A percentile compares a stretch with the other conserved stretches of the same genome.
Conservation (phyloP, 2,329 filamentous ascomycete genomes). For the Epichloe typhina region DNA sequence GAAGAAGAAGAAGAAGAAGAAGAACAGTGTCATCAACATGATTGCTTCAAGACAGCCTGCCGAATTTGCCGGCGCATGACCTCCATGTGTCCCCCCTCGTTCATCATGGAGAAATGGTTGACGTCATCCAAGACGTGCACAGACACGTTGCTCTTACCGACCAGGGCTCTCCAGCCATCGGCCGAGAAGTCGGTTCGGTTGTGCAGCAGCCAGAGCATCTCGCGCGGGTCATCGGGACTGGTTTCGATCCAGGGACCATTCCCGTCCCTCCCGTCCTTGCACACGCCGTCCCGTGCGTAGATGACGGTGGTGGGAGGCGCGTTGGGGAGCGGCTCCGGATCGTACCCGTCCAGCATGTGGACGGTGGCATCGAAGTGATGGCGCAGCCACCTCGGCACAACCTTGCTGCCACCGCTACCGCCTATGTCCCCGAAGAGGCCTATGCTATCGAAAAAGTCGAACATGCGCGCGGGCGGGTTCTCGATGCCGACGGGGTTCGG, state of each 20-base stretch:
- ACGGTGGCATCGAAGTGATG: conserved; percentile 61
- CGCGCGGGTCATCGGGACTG: conserved; percentile 36
- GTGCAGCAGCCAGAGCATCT: conserved; percentile 57
- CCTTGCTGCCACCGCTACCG: conserved; percentile 41
- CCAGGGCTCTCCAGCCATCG: conserved; percentile 12
- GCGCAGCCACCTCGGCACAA: conserved; percentile 59
- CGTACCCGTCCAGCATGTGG: conserved; percentile 54
- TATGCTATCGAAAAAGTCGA: conserved; percentile 60
- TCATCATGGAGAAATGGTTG: conserved; percentile 67
- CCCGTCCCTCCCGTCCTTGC: conserved; percentile 23
- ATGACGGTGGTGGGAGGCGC: conserved; percentile 37
- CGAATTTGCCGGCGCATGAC: too few species aligned
- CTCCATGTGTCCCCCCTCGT: too few species aligned
- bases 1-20: too few species aligned
- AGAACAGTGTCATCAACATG: too few species aligned
- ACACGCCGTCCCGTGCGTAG: conserved; percentile 61
- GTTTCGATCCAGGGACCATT: conserved; percentile 38
- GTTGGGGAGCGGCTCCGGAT: conserved; percentile 42
- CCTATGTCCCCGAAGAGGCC: conserved; percentile 38
- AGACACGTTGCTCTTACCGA: conserved; percentile 48
- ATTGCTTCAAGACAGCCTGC: too few species aligned
- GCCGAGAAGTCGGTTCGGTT: conserved; percentile 53
- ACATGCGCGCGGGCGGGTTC: conserved; percentile 47
- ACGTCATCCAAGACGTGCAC: conserved; percentile 53
- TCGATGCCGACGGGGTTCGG: conserved; percentile 56